These are phyloP conservation scores for Monoraphidium neglectum DNA, from an alignment of 139 green algal species.

Conservation along the genomic window DNA sequence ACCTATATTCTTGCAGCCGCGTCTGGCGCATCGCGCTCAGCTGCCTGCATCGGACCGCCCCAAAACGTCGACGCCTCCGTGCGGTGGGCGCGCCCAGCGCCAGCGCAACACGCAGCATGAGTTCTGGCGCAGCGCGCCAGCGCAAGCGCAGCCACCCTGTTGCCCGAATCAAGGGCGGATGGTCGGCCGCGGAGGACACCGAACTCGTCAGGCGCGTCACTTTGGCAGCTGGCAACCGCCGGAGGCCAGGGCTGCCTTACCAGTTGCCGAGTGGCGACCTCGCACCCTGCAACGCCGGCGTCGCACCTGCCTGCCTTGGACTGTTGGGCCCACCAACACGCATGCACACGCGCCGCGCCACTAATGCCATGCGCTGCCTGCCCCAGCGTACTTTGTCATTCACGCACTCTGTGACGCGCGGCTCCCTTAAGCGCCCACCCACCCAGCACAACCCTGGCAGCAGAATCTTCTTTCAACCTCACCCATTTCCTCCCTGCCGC, in stretches of 20 bases:
- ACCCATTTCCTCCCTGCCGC: neutral
- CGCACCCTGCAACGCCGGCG: neutral
- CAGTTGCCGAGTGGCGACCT: neutral
- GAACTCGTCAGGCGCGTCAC: conserved; percentile 42
- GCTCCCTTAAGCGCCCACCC: neutral
- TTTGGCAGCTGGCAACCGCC: too few species aligned
- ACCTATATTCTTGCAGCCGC: too few species aligned
- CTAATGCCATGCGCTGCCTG: neutral
- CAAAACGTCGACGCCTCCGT: too few species aligned
- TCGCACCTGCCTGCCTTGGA: neutral
- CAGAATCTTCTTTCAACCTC: neutral
- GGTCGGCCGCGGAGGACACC: conserved; percentile 51
- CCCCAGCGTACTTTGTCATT: neutral
- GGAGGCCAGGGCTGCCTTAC: neutral
- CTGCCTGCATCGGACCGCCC: too few species aligned
- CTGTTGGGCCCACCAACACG: too few species aligned
- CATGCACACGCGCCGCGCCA: too few species aligned
- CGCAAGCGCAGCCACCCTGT: conserved; percentile 14
- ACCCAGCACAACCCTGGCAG: neutral
- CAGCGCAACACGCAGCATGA: too few species aligned
- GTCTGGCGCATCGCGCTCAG: too few species aligned
- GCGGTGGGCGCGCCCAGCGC: too few species aligned
- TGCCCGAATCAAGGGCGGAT: conserved; percentile 37
- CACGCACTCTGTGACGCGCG: neutral
- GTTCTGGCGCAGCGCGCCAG: too few species aligned